Conservation (phyloP, 148 eudicot species). For the Amaranthus cruentus region DNA sequence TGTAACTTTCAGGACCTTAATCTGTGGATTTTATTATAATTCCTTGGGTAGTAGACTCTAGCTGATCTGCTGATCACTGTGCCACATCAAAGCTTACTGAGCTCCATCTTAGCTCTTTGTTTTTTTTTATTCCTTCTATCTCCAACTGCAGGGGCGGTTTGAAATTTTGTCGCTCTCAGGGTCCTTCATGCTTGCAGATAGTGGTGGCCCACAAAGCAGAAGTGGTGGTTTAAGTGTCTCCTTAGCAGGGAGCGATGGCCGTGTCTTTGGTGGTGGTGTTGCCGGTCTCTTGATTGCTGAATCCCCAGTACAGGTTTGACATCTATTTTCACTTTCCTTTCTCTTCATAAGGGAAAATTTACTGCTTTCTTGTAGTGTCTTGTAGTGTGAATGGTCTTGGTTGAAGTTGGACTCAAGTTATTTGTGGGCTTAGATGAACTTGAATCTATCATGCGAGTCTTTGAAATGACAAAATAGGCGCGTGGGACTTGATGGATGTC, state of each 20-base stretch:
- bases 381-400: no score
- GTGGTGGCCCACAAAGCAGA: conserved; percentile 61
- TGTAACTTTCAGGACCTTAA: neutral
- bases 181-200: conserved; percentile 69
- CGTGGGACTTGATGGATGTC: no score
- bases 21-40: neutral
- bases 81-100: neutral
- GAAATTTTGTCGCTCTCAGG: conserved; percentile 83
- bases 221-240: conserved; percentile 77
- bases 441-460: no score
- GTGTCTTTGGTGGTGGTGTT: conserved; percentile 80
- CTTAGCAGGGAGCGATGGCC: conserved; percentile 82
- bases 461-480: no score
- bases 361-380: neutral
- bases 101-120: conserved; percentile 1
- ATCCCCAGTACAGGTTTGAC: conserved; percentile 77
- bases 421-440: no score
- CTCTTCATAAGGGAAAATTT: neutral
- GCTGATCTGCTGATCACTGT: neutral
- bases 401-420: no score
- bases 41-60: neutral
- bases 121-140: neutral
- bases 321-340: conserved; percentile 4
- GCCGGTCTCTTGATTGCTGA: conserved; percentile 84
- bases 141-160: conserved; percentile 66